Evolutionary conservation across 2,329 filamentous ascomycete genomes (phyloP), one percentile per base, ranked within the genome.

Genomic region (Talaromyces islandicus): DNA sequence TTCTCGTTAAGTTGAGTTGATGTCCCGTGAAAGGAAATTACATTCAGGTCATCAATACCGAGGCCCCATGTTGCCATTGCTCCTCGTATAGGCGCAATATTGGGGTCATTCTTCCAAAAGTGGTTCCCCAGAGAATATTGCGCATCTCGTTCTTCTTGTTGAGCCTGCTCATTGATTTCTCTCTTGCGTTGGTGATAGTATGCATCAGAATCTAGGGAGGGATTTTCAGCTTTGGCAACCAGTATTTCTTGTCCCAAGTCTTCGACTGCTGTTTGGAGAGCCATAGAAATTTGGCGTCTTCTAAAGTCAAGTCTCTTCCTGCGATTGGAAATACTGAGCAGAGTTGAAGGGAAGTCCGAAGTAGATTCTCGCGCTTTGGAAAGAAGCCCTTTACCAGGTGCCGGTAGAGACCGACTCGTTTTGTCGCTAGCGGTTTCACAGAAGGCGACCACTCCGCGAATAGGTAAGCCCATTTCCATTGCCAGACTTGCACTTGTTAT

Each of bases 1-100:
- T 97, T 97, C 82, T 99, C 94, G 77, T 99, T 99, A 67, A 94
- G 93, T 73, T 95, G 92, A 66, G 94, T 99, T 1, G 93, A 97
- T 41, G 94, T 99, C 70, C 94, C 94, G 81, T 99, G 94, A 90
- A 97, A 97, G 12, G 93, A 97, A 17, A 93, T 93, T 64, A 97
- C 91, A 67, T 84, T 89, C 32, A 99, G 86, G 70, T 99, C 94
- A 70, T 97, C 94, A 65, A 97, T 90, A 11, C 93, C 97, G 59
- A 99, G 88, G 72, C 93, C 93, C 94, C 94, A 99, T 12, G 93
- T 97, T 55, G 94, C 94, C 64, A 99, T 85, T 60, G 94, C 92
- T 78, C 93, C 94, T 74, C 94, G 92, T 46, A 99, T 86, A 71
- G 94, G 94, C 71, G 94, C 92, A 71, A 99, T 99, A 70, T 86